These are phyloP conservation scores for Solanum arcanum DNA, from an alignment of 257 asterid genomes.

Conservation along the genomic window DNA sequence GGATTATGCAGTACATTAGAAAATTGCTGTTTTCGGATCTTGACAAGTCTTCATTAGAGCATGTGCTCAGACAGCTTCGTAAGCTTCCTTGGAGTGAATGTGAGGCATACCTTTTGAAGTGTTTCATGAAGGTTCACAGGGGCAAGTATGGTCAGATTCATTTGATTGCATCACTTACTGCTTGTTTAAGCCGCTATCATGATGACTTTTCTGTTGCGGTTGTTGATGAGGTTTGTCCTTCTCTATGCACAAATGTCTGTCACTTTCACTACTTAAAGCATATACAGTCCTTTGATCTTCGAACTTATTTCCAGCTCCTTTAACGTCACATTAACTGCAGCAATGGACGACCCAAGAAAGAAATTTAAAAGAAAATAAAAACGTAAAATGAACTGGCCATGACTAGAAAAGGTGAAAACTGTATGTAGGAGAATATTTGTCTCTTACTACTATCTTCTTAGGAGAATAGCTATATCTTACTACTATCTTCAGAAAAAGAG, in stretches of 20 bases:
- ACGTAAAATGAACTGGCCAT: not conserved
- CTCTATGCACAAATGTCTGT: not conserved
- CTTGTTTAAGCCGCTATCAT: slow-evolving; percentile 92
- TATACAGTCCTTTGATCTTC: not conserved
- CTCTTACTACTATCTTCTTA: not conserved
- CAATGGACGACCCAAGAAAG: not conserved
- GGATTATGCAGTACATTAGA: slow-evolving; percentile 70
- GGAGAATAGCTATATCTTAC: not conserved
- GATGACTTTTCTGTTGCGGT: slow-evolving; percentile 87
- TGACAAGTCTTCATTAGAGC: slow-evolving; percentile 86
- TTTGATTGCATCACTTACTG: slow-evolving; percentile 94
- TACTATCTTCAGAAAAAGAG: not conserved
- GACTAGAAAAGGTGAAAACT: not conserved
- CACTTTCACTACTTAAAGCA: not conserved
- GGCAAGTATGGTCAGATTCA: slow-evolving; percentile 98
- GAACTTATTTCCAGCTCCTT: not conserved
- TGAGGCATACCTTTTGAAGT: slow-evolving; percentile 73
- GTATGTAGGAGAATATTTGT: not conserved
- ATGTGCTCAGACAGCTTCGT: slow-evolving; percentile 83
- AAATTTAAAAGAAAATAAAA: not conserved
- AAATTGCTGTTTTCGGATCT: slow-evolving; percentile 95
- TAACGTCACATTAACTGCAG: not conserved
- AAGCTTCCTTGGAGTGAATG: slow-evolving; percentile 98
- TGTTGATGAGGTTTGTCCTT: slow-evolving; percentile 81
- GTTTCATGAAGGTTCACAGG: slow-evolving; percentile 94